Evolutionary conservation across 2,329 filamentous ascomycete species (phyloP), one percentile per base, ranked within the genome.

Genomic region (Tolypocladium amazonense): DNA sequence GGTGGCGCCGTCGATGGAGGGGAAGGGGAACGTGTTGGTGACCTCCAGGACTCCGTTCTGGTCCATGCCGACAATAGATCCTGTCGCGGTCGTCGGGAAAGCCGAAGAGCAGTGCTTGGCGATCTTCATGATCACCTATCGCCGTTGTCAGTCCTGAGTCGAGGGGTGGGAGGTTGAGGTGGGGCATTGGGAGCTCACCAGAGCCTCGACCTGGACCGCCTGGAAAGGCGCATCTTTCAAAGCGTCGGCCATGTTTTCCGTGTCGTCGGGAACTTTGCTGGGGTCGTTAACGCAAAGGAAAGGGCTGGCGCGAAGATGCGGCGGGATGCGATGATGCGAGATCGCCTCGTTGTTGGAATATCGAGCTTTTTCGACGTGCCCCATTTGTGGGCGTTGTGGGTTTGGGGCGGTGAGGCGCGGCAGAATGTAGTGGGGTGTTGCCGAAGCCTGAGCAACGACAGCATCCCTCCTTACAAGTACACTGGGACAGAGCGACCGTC

Each of bases 21-120:
- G 94, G 81, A 97, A 97, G 50, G 92, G 88, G 78, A 97, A 99
- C 65, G 86, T 85, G 81, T 97, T 97, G 68, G 94, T 97, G 77
- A 97, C 81, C 78, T 97, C 88, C 63, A 97, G 85, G 62, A 87
- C 81, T 65, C 85, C 85, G 65, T 88, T 86, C 69, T 85, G 84
- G 76, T 97, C 93, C 90, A 97, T 92, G 68, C 94, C 94, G 62
- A 97, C 92, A 63, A 97, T 84, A 63, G 89, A 90, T 63, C 93
- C 93, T 59, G 92, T 97, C 60, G 92, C 91, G 60, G 87, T 87
- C 58, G 91, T 93, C 56, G 93, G 93, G 79, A 96, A 97, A 59
- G 84, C 83, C 69, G 89, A 85, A 60, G 91, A 88, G 79, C 90
- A 91, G 81, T 97, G 92, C 79, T 95, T 97, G 77, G 95, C 92